These are phyloP conservation scores for Pseudogymnoascus destructans DNA, from an alignment of 2,329 filamentous ascomycete species.

Conservation along the genomic window DNA sequence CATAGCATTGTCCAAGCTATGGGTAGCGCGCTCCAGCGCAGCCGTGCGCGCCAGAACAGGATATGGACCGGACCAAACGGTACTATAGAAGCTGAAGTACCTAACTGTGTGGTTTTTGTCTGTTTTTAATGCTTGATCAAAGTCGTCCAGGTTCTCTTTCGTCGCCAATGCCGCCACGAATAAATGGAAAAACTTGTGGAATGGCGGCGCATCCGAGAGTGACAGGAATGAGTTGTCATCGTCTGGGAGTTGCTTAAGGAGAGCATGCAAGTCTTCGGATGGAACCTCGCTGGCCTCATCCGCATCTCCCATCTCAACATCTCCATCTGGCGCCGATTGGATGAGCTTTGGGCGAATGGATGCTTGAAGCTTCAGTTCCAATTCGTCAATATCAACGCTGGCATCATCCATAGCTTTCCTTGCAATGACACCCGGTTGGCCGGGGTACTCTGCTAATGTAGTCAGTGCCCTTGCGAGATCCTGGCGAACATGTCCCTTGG, in stretches of 20 bases:
- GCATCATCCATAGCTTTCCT: constrained; percentile 52
- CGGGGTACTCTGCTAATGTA: constrained; percentile 45
- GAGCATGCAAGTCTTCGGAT: constrained; percentile 18
- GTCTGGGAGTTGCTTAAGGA: constrained; percentile 21
- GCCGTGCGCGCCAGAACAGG: constrained; percentile 55
- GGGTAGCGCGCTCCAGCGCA: constrained; percentile 53
- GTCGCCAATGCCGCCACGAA: constrained; percentile 42
- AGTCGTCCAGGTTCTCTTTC: constrained; percentile 26
- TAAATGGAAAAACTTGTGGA: constrained; percentile 42
- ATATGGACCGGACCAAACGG: constrained; percentile 60
- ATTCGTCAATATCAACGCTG: constrained; percentile 57
- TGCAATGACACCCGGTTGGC: constrained; percentile 48
- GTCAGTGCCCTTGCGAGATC: constrained; percentile 56
- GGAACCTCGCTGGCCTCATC: constrained; percentile 22
- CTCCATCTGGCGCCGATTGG: constrained; percentile 36
- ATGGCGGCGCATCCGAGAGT: constrained; percentile 29
- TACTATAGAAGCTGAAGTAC: constrained; percentile 63
- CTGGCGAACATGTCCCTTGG: constrained; percentile 43
- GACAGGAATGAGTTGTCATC: constrained; percentile 40
- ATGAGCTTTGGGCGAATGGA: constrained; percentile 47
- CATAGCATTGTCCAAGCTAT: constrained; percentile 39
- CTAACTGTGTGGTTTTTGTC: constrained; percentile 20
- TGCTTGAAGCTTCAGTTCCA: constrained; percentile 63
- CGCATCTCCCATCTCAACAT: constrained; percentile 37
- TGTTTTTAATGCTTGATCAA: constrained; percentile 37